Evolutionary conservation across 768 basidiomycete species (phyloP), one percentile per base, ranked within the genome.

Genomic region (Phlebiopsis gigantea): DNA sequence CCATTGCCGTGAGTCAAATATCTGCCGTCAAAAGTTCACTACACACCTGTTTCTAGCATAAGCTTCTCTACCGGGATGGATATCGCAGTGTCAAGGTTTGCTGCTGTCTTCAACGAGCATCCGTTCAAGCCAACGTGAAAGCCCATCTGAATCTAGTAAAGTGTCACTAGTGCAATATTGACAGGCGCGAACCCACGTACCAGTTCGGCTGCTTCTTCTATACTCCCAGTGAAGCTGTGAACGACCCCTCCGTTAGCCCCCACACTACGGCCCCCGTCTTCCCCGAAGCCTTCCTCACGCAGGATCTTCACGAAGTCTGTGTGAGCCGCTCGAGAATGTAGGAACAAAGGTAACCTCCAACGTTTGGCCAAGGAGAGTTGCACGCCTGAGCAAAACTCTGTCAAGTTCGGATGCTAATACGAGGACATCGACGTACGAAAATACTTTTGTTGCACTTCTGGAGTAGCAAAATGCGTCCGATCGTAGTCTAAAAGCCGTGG

Each of bases 291-390:
- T 61, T 85, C 82, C 55, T 85, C 83, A 22, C 72, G 75, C 22
- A 93, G 75, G 19, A 87, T 85, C 19, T 63, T 66, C 25, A 89
- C 81, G 57, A 93, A 76, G 62, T 92, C 90, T 1, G 61, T 44
- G 62, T 91, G 89, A 1, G 88, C 85, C n/a, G 85, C 80, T 19
- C 91, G 80, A 1, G 84, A 90, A 68, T 93, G 91, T 3, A 93
- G 76, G 69, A 93, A 93, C 21, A 93, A 68, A 0, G 91, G 90
- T 8, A 93, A 76, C 61, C 80, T 76, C 63, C 86, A 79, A 63
- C 83, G 85, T 66, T 86, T 84, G 4, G 88, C 85, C 6, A 93
- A 72, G 1, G 65, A 57, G 6, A 93, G 75, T 60, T 93, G 85
- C 72, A 80, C 79, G 60, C 25, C 29, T 28, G 1, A 34, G 17